Percentiles rank a stretch among this genome's conserved stretches.
phyloP scores from a whole-genome alignment of 179 eudicot genomes.

The Carnegiea gigantea region DNA sequence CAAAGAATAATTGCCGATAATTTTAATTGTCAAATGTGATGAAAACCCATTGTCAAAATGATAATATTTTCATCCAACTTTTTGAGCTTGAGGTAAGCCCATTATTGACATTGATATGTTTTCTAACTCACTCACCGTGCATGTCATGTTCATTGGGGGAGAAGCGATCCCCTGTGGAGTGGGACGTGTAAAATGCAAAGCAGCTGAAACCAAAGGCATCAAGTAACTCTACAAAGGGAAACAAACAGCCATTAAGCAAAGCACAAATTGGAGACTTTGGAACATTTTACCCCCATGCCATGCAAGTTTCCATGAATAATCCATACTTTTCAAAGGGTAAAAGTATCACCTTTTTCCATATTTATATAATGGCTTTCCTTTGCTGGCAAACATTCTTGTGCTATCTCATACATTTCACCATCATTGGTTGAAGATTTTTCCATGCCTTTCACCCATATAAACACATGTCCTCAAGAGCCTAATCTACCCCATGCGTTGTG shows the following conservation, averaged over 20 bases:
- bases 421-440: background rate
- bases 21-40: too few relatives aligned
- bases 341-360: conserved; percentile 32
- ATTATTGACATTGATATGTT: background rate
- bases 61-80: background rate
- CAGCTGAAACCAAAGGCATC: conserved; percentile 11
- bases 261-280: conserved; percentile 23
- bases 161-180: background rate
- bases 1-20: too few relatives aligned
- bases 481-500: background rate
- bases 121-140: background rate
- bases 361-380: conserved; percentile 24
- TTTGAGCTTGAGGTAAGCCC: background rate
- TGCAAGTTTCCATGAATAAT: conserved; percentile 21
- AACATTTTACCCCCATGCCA: conserved; percentile 9
- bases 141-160: background rate
- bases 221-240: conserved; percentile 17
- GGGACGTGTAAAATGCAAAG: background rate
- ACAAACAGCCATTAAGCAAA: conserved; percentile 27
- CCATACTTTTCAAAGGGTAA: conserved; percentile 32
- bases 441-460: background rate
- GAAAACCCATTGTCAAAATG: too few relatives aligned
- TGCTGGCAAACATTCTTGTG: conserved; percentile 24
- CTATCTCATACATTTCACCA: conserved; percentile 7
- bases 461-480: background rate